phyloP scores from a whole-genome alignment of 345 rosid species.

The Isatis tinctoria region DNA sequence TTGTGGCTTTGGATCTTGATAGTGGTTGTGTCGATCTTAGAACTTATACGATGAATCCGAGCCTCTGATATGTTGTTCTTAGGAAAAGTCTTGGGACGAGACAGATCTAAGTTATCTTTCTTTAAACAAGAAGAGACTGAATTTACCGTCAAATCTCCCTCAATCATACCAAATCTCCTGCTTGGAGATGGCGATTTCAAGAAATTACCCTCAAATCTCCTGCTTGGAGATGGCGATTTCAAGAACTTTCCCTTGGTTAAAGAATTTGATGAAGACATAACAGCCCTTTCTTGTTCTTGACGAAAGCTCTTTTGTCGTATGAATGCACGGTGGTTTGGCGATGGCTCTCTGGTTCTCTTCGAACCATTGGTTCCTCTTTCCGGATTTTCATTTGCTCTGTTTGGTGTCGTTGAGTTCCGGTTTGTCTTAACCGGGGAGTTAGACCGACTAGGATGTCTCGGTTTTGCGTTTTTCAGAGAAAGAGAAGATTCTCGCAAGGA shows the following conservation, averaged over 20 bases:
- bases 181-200: conserved; percentile 51
- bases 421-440: conserved; percentile 15
- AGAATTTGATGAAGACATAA: conserved; percentile 17
- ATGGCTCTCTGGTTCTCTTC: conserved; percentile 52
- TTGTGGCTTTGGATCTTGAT: conserved; percentile 24
- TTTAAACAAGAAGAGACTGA: conserved; percentile 35
- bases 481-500: conserved; percentile 53
- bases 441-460: conserved; percentile 6
- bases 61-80: conserved; percentile 45
- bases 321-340: conserved; percentile 44
- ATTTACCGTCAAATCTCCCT: conserved; percentile 27
- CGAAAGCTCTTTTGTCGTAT: conserved; percentile 72
- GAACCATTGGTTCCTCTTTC: conserved; percentile 25
- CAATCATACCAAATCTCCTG: conserved; percentile 8
- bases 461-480: conserved; percentile 15
- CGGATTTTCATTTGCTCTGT: conserved; percentile 22
- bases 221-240: conserved; percentile 57
- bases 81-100: conserved; percentile 27
- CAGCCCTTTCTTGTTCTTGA: conserved; percentile 33
- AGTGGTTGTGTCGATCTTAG: conserved; percentile 49
- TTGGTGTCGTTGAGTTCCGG: conserved; percentile 23
- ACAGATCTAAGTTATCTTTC: conserved; percentile 34
- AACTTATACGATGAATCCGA: conserved; percentile 48
- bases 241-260: conserved; percentile 31
- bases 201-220: conserved; percentile 40